Base-by-base conservation (phyloP, 805 yeast genomes). In the Kodamaea lidongshanica region DNA sequence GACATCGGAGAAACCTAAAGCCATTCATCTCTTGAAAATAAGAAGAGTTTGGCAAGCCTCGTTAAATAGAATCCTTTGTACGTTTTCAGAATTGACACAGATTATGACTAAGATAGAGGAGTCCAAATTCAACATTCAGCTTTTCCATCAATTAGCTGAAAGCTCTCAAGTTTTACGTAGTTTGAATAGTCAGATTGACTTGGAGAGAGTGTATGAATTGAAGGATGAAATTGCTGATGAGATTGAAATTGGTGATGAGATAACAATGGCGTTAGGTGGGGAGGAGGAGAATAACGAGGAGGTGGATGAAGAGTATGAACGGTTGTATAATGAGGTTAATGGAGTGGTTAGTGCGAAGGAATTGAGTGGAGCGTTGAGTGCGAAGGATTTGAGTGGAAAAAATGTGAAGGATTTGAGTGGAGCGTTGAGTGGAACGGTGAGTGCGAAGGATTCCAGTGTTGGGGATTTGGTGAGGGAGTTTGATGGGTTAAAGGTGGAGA, bases 71-170 rank as follows among this genome's bases (percentile, higher is more conserved):
- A 41, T 51, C 0, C 28, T 35, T 3, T 34, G 17, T 5, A 34
- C 51, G 3, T 41, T 42, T 12, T 28, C 32, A 11, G 55, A 58
- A 25, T 39, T 64, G 19, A 32, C 32, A 1, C 25, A 37, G 10
- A 41, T 61, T 2, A 29, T 61, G 18, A 28, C 39, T 15, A 59
- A 58, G 37, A 60, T 64, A 11, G 51, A 62, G 37, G 63, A 64
- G 10, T 59, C 67, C 2, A 45, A 44, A 16, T 32, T 50, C 11
- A 62, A 61, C 34, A 34, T 41, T 2, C 37, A 40, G 12, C 33
- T 59, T 4, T 45, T 43, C 28, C 38, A 45, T 11, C 52, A 57
- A 10, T 41, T 63, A 32, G 37, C 42, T 12, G 38, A 46, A 5
- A 50, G 65, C 10, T 33, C 56, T 4, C 30, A 34, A 3, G 46